Evolutionary conservation across 441 rosid species (phyloP).

Genomic region (Pelargonium fulgidum): DNA sequence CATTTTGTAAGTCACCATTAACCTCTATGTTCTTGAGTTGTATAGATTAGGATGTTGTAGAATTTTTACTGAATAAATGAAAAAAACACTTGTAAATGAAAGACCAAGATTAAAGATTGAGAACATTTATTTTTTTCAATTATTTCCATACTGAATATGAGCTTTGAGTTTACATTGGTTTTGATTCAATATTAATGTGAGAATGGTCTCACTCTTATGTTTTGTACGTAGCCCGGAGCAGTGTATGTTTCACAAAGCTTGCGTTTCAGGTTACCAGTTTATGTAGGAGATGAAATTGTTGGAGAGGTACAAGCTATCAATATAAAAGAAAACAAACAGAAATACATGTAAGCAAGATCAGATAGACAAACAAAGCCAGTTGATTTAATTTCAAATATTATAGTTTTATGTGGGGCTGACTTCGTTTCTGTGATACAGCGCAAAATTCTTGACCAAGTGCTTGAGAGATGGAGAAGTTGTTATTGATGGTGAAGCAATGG

Average conservation of each 20-base stretch:
- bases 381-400: not conserved
- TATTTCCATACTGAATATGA: too few relatives aligned
- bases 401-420: not conserved
- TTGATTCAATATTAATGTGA: not conserved
- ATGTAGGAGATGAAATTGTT: conserved; percentile 52
- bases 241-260: conserved; percentile 74
- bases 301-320: conserved; percentile 48
- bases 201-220: not conserved
- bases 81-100: not conserved
- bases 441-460: conserved; percentile 73
- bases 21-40: conserved; percentile 5
- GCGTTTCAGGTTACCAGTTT: conserved; percentile 65
- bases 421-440: conserved; percentile 33
- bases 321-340: conserved; percentile 52
- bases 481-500: conserved; percentile 69
- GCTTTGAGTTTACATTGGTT: not conserved
- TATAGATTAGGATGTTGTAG: not conserved
- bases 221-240: conserved; percentile 64
- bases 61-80: not conserved
- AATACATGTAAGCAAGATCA: conserved; percentile 45
- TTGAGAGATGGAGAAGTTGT: conserved; percentile 49
- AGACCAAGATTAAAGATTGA: not conserved
- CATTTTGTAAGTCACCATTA: conserved; percentile 49
- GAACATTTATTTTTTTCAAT: too few relatives aligned
- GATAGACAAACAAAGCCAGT: not conserved